Evolutionary conservation across 2,329 filamentous ascomycete species (phyloP), one percentile per base, ranked within the genome.

Genomic region (Colletotrichum viniferum): DNA sequence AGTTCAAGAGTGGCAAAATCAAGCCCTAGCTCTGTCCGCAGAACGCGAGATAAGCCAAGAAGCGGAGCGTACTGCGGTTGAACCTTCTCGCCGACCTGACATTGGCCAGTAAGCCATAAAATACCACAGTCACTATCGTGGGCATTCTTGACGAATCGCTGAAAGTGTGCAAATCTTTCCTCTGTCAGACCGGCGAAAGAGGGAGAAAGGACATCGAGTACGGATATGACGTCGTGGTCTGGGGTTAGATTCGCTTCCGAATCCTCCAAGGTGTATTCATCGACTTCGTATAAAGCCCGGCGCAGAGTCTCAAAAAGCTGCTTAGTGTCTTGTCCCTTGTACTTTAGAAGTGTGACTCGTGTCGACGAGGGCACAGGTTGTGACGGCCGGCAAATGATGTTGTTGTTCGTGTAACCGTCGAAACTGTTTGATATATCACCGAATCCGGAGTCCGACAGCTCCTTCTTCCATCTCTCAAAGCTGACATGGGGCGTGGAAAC

Each of bases 361-460:
- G 34, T 62, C 7, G 24, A 4, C 21, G 60, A 30, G 6, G 14
- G 38, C 6, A 10, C 5, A n/a, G 18, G 8, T 12, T 18, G 30
- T 18, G 48, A 66, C 4, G 71, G 65, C 48, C 61, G 28, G 43
- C 34, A 68, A 26, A 73, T 14, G 12, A 74, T 67, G 52, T 60
- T 71, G 34, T 65, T 74, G 62, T 63, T 66, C 21, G 60, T 74
- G n/a, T 74, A 66, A 13, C 62, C 62, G 21, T 74, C 67, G n/a
- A 34, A 65, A 9, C 34, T 56, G 8, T 63, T 61, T 18, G 48
- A 14, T n/a, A 66, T 34, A 12, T 80, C 79, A 2, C 52, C 43
- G 65, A 84, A 84, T 0, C 81, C 81, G 3, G 80, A 79, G 2
- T 48, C 52, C 16, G 73, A 76, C 3, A 84, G 76, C 14, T 82